Conservation (phyloP, 257 asterid species). For the Avicennia marina region DNA sequence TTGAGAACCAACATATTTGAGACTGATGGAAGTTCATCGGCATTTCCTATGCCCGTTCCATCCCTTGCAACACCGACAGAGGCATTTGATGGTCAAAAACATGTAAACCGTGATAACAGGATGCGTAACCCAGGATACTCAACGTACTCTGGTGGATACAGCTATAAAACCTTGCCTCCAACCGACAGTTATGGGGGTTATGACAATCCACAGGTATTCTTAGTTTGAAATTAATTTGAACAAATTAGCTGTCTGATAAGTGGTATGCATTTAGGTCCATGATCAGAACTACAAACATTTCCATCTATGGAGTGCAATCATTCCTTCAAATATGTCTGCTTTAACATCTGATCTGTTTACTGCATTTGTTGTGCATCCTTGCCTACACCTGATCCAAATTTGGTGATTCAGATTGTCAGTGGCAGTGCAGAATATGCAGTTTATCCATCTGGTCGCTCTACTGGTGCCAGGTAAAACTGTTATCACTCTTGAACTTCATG, state of each 20-base stretch:
- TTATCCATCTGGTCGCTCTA: conserved; percentile 45
- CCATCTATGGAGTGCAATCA: conserved; percentile 2
- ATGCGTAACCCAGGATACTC: conserved; percentile 45
- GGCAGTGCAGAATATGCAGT: conserved; percentile 49
- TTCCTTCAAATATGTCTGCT: neutral
- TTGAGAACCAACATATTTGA: conserved; percentile 68
- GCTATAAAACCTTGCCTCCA: conserved; percentile 33
- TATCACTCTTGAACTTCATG: neutral
- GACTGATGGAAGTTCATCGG: conserved; percentile 46
- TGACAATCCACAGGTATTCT: conserved; percentile 58
- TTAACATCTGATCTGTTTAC: conserved; percentile 1
- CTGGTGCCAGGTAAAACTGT: conserved; percentile 41
- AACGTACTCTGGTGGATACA: conserved; percentile 41
- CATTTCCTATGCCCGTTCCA: conserved; percentile 29
- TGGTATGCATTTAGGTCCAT: neutral
- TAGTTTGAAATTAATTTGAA: neutral
- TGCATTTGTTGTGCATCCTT: neutral
- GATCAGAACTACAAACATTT: neutral
- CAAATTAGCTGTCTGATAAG: neutral
- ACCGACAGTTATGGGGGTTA: conserved; percentile 34
- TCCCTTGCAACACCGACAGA: conserved; percentile 32
- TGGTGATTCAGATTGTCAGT: conserved; percentile 43
- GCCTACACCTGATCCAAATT: conserved; percentile 10
- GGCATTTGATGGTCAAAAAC: conserved; percentile 38
- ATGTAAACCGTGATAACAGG: conserved; percentile 46